phyloP scores from a whole-genome alignment of 2,329 filamentous ascomycete genomes.

The Pseudogymnoascus destructans region DNA sequence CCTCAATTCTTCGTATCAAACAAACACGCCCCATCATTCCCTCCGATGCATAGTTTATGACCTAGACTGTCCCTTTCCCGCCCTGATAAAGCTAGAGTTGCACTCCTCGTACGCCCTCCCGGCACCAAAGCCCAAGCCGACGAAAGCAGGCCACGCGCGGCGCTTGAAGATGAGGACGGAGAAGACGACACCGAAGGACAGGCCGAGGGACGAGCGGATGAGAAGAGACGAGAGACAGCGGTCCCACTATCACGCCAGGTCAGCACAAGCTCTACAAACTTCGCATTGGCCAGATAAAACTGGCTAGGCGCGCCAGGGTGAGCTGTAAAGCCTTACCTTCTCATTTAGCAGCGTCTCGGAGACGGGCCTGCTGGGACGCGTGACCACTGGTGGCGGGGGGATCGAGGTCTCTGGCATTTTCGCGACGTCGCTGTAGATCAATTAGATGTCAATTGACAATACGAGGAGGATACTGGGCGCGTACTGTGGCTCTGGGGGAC shows the following conservation, averaged over 20 bases:
- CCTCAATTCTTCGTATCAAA: constrained; percentile 7
- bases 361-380: constrained; percentile 64
- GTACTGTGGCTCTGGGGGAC: constrained; percentile 2
- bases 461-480: background rate
- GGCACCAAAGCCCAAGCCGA: constrained; percentile 88
- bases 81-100: constrained; percentile 39
- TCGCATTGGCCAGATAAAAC: constrained; percentile 2
- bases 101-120: constrained; percentile 97
- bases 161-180: constrained; percentile 97
- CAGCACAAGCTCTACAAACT: background rate
- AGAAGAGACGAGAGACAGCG: constrained; percentile 94
- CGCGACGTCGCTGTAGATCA: background rate
- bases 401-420: constrained; percentile 30
- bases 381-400: constrained; percentile 49
- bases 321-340: constrained; percentile 50
- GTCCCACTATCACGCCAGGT: constrained; percentile 60
- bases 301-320: background rate
- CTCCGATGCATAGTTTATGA: background rate
- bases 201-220: constrained; percentile 89
- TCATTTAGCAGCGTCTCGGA: constrained; percentile 98
- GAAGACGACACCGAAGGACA: constrained; percentile 96
- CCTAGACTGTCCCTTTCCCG: constrained; percentile 16
- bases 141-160: constrained; percentile 92
- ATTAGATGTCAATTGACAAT: background rate
- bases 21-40: background rate